Percentiles rank a stretch among this genome's conserved stretches.
These are phyloP conservation scores for Pelargonium myrrhifolium DNA, from an alignment of 441 rosid genomes.

Conservation along the genomic window DNA sequence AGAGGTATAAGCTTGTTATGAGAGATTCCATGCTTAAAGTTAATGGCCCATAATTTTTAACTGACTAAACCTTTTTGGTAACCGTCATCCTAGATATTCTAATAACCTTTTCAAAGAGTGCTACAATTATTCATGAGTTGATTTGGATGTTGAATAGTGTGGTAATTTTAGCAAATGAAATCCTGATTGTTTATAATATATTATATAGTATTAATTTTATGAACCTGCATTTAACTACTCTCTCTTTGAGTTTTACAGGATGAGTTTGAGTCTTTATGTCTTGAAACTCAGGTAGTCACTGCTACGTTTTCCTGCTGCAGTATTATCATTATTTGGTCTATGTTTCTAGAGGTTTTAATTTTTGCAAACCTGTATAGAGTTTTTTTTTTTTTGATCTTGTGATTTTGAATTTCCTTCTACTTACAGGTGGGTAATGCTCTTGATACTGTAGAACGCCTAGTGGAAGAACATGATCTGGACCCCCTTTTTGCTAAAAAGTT, in stretches of 20 bases:
- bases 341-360: background rate
- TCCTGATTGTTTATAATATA: background rate
- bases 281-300: conserved; percentile 55
- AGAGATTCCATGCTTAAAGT: background rate
- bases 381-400: conserved; percentile 6
- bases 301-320: no score
- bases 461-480: conserved; percentile 69
- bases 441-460: conserved; percentile 55
- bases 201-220: background rate
- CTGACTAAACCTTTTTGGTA: no score
- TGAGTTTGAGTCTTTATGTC: conserved; percentile 45
- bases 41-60: no score
- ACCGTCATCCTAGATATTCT: background rate
- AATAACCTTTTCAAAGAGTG: background rate
- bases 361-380: background rate
- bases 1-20: background rate
- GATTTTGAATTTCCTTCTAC: background rate
- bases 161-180: background rate
- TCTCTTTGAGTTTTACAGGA: conserved; percentile 36
- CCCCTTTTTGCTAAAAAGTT: conserved; percentile 57
- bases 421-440: conserved; percentile 56
- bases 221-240: conserved; percentile 9
- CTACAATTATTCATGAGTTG: background rate
- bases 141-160: background rate
- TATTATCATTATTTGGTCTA: background rate